Evolutionary conservation across 108 stramenopile genomes (phyloP).

Genomic region (Thalassiosira profunda): DNA sequence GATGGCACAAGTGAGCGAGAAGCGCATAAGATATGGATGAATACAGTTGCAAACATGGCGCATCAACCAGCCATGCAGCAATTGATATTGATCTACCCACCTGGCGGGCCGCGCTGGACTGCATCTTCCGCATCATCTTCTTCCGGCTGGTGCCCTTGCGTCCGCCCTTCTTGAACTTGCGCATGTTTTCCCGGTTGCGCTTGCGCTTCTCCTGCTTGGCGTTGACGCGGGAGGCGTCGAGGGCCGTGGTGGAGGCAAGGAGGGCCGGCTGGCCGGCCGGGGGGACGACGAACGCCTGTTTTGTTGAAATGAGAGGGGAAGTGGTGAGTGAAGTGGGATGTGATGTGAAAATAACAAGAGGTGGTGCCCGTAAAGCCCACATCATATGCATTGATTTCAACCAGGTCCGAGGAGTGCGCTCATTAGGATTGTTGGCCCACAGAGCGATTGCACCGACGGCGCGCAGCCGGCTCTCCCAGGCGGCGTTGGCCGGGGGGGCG

Average conservation of each 20-base stretch:
- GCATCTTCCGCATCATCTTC: slow-evolving; percentile 85
- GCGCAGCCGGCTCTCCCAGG: too few species aligned
- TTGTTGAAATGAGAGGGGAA: neutral
- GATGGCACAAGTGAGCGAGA: too few species aligned
- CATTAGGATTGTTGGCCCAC: neutral
- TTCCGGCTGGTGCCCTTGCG: slow-evolving; percentile 77
- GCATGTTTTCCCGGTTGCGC: slow-evolving; percentile 93
- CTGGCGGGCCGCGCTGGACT: slow-evolving; percentile 75
- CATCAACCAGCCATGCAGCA: neutral
- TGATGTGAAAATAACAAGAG: neutral
- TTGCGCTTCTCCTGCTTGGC: slow-evolving; percentile 92
- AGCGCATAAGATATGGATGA: too few species aligned
- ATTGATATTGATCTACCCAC: neutral
- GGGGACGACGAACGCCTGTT: slow-evolving; percentile 41
- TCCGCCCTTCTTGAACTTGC: slow-evolving; percentile 84
- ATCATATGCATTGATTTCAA: neutral
- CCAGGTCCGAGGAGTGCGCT: neutral
- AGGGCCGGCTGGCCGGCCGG: slow-evolving; percentile 15
- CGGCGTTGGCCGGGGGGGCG: neutral
- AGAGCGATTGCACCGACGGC: too few species aligned
- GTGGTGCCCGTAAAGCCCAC: neutral
- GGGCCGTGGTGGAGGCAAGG: slow-evolving; percentile 47
- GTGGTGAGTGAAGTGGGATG: neutral
- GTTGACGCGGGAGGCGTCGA: slow-evolving; percentile 82
- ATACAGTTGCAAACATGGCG: neutral